A percentile compares a stretch with the other conserved stretches of the same genome.
Conservation (phyloP, 306 rosid species). For the Leucaena leucocephala region DNA sequence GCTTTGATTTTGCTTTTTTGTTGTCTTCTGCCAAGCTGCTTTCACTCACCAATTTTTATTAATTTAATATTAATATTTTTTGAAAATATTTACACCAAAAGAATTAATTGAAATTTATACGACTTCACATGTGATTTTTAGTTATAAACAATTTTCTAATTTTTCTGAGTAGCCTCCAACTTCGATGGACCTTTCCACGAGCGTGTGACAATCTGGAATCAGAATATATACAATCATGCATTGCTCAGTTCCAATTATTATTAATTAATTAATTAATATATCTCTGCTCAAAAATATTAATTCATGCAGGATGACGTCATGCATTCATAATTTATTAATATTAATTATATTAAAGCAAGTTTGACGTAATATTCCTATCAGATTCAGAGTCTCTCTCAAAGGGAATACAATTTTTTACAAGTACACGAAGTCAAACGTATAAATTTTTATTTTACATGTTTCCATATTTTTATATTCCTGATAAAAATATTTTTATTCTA, state of each 20-base stretch:
- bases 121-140: no score
- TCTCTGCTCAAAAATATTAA: not conserved
- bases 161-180: not conserved
- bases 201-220: slow-evolving; percentile 38
- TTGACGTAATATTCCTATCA: no score
- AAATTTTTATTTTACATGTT: no score
- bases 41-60: not conserved
- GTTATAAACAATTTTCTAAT: not conserved
- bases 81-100: not conserved
- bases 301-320: not conserved
- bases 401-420: no score
- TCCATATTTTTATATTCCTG: no score
- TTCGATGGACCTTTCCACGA: not conserved
- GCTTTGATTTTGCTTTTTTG: not conserved
- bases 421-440: no score
- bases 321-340: no score
- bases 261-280: not conserved
- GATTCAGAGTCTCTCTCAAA: no score
- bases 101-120: no score
- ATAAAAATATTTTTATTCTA: no score
- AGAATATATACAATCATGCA: slow-evolving; percentile 13
- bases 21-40: not conserved
- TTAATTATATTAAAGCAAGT: no score
- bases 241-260: slow-evolving; percentile 1
- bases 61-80: not conserved